Evolutionary conservation across 176 grass and related monocot genomes (phyloP).

Genomic region (Rhipidocladum racemiflorum): DNA sequence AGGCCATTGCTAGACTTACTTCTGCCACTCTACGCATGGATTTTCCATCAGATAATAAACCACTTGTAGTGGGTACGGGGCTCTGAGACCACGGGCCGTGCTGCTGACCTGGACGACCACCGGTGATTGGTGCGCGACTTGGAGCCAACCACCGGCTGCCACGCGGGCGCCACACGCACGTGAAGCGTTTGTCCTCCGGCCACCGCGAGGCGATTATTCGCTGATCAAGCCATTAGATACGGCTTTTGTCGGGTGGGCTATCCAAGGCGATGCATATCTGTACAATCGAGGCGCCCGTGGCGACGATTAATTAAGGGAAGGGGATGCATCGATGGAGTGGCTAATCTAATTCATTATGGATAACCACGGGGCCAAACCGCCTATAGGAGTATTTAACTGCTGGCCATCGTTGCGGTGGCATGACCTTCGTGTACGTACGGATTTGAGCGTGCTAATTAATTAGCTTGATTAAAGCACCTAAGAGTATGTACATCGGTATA

Average conservation of each 20-base stretch:
- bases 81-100: not conserved
- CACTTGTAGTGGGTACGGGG: not conserved
- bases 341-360: not conserved
- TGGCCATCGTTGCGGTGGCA: not conserved
- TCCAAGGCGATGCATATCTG: constrained; percentile 38
- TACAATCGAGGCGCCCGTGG: too few species aligned
- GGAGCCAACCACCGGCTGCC: not conserved
- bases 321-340: not conserved
- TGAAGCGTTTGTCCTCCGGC: not conserved
- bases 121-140: not conserved
- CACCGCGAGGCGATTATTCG: constrained; percentile 2
- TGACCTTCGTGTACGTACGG: not conserved
- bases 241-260: constrained; percentile 13
- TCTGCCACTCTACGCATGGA: constrained; percentile 4
- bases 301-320: not conserved
- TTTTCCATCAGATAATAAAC: constrained; percentile 20
- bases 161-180: not conserved
- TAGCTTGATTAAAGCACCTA: not conserved
- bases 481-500: too few species aligned
- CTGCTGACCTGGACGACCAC: not conserved
- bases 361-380: not conserved
- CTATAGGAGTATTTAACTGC: not conserved
- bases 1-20: not conserved
- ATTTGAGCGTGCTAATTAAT: not conserved
- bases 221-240: constrained; percentile 40